Conservation (phyloP, 208 protist genomes). For the Trypanosoma caninum region DNA sequence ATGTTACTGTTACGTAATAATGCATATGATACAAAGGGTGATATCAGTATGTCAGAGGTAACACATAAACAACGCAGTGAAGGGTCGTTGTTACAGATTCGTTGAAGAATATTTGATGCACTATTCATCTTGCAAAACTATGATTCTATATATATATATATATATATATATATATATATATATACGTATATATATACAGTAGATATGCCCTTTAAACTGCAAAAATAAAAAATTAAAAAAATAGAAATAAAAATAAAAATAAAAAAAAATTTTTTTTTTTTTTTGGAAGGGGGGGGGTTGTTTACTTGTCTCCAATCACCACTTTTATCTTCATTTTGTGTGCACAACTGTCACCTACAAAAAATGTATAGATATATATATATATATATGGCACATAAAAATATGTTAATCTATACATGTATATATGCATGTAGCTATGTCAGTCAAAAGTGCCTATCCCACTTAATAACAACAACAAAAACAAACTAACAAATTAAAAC, state of each 20-base stretch:
- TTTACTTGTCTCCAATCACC: background rate
- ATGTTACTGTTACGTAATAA: constrained; percentile 16
- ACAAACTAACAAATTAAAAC: constrained; percentile 13
- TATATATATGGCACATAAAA: too few species aligned
- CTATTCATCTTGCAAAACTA: too few species aligned
- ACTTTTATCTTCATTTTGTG: background rate
- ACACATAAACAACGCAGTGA: constrained; percentile 26
- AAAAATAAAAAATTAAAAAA: constrained; percentile 22
- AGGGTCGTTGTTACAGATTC: constrained; percentile 19
- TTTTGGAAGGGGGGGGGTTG: too few species aligned
- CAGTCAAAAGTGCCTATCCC: too few species aligned
- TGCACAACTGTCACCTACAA: too few species aligned
- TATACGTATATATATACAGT: background rate
- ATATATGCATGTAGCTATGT: too few species aligned
- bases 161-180: background rate
- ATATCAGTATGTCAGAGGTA: constrained; percentile 6
- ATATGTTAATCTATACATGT: too few species aligned
- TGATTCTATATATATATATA: background rate
- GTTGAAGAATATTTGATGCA: constrained; percentile 15
- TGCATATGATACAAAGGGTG: background rate
- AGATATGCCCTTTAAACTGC: background rate
- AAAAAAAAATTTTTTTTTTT: constrained; percentile 7
- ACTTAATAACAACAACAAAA: too few species aligned
- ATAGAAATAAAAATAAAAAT: constrained; percentile 14
- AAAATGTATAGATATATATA: too few species aligned